These are phyloP conservation scores for Linnemannia elongata DNA, from an alignment of 192 early-diverging fungal species.

Conservation along the genomic window DNA sequence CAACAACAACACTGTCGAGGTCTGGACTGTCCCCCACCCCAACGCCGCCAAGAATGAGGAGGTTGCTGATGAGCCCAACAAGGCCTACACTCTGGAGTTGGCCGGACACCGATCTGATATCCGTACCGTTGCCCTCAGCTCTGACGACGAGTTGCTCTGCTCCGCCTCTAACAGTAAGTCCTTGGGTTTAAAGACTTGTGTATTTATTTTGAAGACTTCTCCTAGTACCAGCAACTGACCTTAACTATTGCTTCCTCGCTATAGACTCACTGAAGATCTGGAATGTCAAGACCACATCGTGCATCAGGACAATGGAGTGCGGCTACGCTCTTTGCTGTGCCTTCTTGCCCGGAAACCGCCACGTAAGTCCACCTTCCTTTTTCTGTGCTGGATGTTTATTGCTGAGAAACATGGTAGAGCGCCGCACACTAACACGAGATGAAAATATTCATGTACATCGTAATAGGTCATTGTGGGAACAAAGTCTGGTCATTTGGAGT, in stretches of 20 bases:
- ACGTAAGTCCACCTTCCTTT: slow-evolving; percentile 58
- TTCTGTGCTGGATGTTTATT: not conserved
- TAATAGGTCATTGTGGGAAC: slow-evolving; percentile 89
- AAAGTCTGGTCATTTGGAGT: slow-evolving; percentile 88
- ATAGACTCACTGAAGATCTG: slow-evolving; percentile 88
- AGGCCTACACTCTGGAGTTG: slow-evolving; percentile 80
- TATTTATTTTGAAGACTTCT: not conserved
- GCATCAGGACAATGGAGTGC: slow-evolving; percentile 91
- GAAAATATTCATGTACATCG: not conserved
- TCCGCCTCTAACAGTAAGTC: slow-evolving; percentile 85
- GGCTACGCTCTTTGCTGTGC: slow-evolving; percentile 94
- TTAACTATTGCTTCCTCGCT: not conserved
- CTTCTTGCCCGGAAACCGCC: slow-evolving; percentile 92
- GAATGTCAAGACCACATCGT: slow-evolving; percentile 86
- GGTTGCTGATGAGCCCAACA: slow-evolving; percentile 73
- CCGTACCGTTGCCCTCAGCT: slow-evolving; percentile 89
- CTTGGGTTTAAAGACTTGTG: not conserved
- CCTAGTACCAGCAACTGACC: not conserved
- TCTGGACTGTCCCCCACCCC: slow-evolving; percentile 76
- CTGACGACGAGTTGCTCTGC: slow-evolving; percentile 88
- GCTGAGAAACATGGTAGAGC: not conserved
- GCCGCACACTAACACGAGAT: not conserved
- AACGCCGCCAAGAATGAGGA: slow-evolving; percentile 74
- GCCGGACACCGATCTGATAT: slow-evolving; percentile 93
- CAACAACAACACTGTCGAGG: slow-evolving; percentile 88